Base-by-base conservation (phyloP, 345 rosid species). In the Moricandia moricandioides region DNA sequence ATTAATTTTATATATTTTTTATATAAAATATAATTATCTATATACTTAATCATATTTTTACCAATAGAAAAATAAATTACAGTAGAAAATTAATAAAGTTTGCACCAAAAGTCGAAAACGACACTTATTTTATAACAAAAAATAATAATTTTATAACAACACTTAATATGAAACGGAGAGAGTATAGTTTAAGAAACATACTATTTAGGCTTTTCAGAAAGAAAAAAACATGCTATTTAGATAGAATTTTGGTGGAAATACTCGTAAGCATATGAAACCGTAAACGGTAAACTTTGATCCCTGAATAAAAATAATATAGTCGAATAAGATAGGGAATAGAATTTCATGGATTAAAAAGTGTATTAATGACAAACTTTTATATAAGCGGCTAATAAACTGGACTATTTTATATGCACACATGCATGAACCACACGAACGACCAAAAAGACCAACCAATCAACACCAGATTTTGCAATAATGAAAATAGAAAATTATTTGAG, bases 401-500 rank as follows among this genome's bases (percentile, higher is more conserved):
- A 14, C 18, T 47, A 39, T 4, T 43, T 43, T 43, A 43, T 27
- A 34, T 62, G 69, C 64, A 40, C 59, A 18, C 65, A 70, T 76
- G 80, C 80, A 76, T 76, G 79, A 76, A 76, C 70, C 31, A 39
- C 65, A 76, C 57, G 18, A 69, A 62, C 58, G 37, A 24, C 59
- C 21, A 75, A 75, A 60, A 75, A 2, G 17, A 69, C 63, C 70
- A 76, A 76, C 80, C 74, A 69, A 76, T 76, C 58, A 69, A 39
- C 59, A 39, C 49, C 39, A 52, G 21, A 31, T 55, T 76, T 70
- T 35, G 40, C 63, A 39, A 54, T 69, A 69, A 69, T 37, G 8
- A 51, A 51, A 47, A 27, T 61, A 14, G 49, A 49, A 71, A 75
- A 69, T 59, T 71, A 59, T 80, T 62, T 9, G 65, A 49, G 52